Percentiles rank a stretch among this genome's conserved stretches.
phyloP scores from a whole-genome alignment of 495 filamentous ascomycete genomes.

The Penicillium malachiteum region DNA sequence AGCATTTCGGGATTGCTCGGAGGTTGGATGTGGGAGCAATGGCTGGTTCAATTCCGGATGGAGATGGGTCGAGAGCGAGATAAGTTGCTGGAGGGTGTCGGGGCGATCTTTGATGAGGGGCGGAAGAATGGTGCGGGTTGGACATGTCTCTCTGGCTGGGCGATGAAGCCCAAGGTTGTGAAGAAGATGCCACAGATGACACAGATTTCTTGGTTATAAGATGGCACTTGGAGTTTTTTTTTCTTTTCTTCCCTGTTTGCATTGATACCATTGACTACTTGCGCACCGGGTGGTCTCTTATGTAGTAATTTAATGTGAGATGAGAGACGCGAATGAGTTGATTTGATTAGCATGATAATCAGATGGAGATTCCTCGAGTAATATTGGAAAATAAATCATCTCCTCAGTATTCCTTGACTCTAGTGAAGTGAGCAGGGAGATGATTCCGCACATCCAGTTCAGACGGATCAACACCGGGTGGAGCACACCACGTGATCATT shows the following conservation, averaged over 20 bases:
- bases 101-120: conserved; percentile 80
- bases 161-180: conserved; percentile 66
- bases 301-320: conserved; percentile 23
- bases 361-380: not conserved
- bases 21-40: conserved; percentile 93
- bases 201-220: conserved; percentile 5
- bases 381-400: too few species aligned
- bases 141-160: conserved; percentile 83
- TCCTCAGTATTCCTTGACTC: too few species aligned
- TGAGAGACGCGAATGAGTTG: conserved; percentile 11
- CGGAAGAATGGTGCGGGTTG: conserved; percentile 76
- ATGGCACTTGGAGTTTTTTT: not conserved
- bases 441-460: not conserved
- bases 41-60: conserved; percentile 81
- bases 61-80: conserved; percentile 72
- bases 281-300: conserved; percentile 17
- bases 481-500: not conserved
- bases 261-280: conserved; percentile 13
- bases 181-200: conserved; percentile 27
- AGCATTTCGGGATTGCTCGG: conserved; percentile 79
- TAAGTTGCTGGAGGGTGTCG: conserved; percentile 72
- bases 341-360: not conserved
- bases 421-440: too few species aligned
- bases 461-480: not conserved
- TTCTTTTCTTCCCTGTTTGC: not conserved